Percentiles rank a stretch among this genome's conserved stretches.
These are phyloP conservation scores for Mallotus nudiflorus DNA, from an alignment of 345 rosid species.

Conservation along the genomic window DNA sequence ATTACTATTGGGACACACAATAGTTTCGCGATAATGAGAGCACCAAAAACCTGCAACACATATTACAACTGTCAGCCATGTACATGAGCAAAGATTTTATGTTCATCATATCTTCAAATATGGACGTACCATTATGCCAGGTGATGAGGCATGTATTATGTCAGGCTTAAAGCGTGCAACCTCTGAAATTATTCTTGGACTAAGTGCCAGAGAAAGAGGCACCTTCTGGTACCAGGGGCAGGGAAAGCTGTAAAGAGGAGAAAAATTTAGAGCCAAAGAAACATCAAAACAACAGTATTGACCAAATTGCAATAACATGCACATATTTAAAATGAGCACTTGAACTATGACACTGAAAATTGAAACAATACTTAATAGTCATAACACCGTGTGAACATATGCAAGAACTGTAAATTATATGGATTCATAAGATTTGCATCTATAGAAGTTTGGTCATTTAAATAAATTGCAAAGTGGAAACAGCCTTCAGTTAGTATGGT, in stretches of 20 bases:
- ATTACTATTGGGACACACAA: conserved; percentile 91
- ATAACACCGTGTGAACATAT: background rate
- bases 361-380: no score
- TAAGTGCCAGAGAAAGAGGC: conserved; percentile 91
- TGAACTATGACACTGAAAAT: no score
- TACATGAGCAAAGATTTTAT: conserved; percentile 4
- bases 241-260: conserved; percentile 66
- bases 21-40: conserved; percentile 80
- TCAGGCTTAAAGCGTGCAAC: conserved; percentile 96
- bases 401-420: background rate
- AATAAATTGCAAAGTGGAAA: conserved; percentile 5
- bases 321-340: background rate
- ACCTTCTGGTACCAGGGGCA: conserved; percentile 95
- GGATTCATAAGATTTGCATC: background rate
- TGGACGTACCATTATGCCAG: conserved; percentile 81
- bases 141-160: conserved; percentile 98
- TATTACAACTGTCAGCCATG: conserved; percentile 24
- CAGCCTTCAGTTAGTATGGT: conserved; percentile 11
- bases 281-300: background rate
- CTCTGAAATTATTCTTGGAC: conserved; percentile 96
- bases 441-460: background rate
- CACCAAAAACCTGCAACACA: conserved; percentile 80
- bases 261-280: conserved; percentile 18
- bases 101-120: background rate
- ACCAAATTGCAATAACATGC: background rate